Base-by-base conservation (phyloP, 306 rosid genomes). In the Citrullus amarus region DNA sequence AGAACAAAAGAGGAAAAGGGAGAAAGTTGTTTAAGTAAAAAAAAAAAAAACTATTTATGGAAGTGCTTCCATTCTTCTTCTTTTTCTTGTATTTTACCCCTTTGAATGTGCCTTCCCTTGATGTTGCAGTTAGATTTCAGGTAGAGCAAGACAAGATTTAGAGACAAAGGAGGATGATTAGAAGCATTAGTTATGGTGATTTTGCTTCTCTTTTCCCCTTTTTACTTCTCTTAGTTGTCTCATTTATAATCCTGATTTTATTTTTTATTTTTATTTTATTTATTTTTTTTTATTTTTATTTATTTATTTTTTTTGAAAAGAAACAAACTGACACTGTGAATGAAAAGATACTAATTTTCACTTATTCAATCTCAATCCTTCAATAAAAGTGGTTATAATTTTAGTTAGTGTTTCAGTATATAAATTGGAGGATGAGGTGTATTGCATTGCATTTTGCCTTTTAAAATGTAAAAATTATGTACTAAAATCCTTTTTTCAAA, bases 21-120 rank as follows among this genome's bases (percentile, higher is more conserved):
- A 83, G 82, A 83, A 77, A 85, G 30, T 6, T 7, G 48, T 75
- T 54, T 4, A 28, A 32, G 78, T 15, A 6, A 34, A 61, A 62
- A 32, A 32, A 32, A 25, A 60, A 59, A 63, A 32, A 74, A 16
- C 61, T 17, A 74, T 34, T 75, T 6, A 55, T 53, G 79, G 41
- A 75, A 75, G n/a, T 18, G 66, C 46, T 75, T 75, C 15, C 65
- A 34, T 53, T 75, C 9, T 80, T 72, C 34, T 9, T 28, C 7
- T 46, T 8, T 14, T 53, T 53, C 48, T 43, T 6, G 57, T 53
- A 15, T 25, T 46, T 71, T 69, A 66, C 51, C 4, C 1, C 14
- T 4, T 72, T 60, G 39, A 32, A 72, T 48, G 77, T 12, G 43
- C n/a, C 8, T 39, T 66, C 51, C 22, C 58, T 12, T 11, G n/a